A percentile compares a stretch with the other conserved stretches of the same genome.
Conservation (phyloP, 129 eudicot genomes). For the Flaveria linearis region DNA sequence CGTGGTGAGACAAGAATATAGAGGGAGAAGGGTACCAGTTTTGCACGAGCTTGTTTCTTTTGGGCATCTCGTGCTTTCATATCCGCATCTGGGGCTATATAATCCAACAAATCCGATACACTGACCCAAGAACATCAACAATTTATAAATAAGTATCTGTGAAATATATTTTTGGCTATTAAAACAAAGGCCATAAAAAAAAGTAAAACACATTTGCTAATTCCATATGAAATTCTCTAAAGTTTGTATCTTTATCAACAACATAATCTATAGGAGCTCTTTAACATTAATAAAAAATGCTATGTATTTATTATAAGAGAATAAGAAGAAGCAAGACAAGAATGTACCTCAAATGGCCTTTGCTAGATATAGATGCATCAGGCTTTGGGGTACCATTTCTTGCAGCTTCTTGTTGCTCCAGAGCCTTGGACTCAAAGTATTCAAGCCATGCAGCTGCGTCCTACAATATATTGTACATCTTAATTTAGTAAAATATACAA, state of each 20-base stretch:
- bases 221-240: background rate
- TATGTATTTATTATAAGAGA: background rate
- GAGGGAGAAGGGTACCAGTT: conserved; percentile 44
- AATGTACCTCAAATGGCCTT: conserved; percentile 80
- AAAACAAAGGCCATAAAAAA: background rate
- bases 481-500: conserved; percentile 11
- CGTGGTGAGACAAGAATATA: conserved; percentile 1
- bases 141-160: background rate
- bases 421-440: conserved; percentile 88
- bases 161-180: background rate
- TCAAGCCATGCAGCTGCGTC: conserved; percentile 99
- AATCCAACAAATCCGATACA: conserved; percentile 92
- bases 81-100: conserved; percentile 92
- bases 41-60: conserved; percentile 95
- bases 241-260: background rate
- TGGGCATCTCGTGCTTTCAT: conserved; percentile 90
- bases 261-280: background rate
- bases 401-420: conserved; percentile 95
- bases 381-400: conserved; percentile 95
- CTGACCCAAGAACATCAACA: conserved; percentile 41
- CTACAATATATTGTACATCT: conserved; percentile 38
- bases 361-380: conserved; percentile 92
- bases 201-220: conserved; percentile 5
- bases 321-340: background rate
- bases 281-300: background rate